Conservation (phyloP, 331 rosid genomes). For the Quercus phellos region DNA sequence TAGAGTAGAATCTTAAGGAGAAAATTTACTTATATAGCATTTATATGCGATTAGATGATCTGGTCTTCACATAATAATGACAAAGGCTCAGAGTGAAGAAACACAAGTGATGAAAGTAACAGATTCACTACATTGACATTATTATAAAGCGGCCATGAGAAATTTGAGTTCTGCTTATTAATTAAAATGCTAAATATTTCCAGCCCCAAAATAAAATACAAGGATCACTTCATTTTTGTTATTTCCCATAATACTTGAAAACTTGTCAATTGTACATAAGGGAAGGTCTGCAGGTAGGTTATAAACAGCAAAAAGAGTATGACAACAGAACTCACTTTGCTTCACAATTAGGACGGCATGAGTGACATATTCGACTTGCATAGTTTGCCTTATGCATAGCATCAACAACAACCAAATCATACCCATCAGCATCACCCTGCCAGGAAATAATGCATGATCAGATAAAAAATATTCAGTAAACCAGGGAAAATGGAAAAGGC, state of each 20-base stretch:
- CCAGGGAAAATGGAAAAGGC: conserved; percentile 1
- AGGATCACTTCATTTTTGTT: not conserved
- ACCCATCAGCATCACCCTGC: conserved; percentile 98
- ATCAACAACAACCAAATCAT: conserved; percentile 92
- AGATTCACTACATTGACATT: not conserved
- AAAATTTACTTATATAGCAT: not conserved
- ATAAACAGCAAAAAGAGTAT: not conserved
- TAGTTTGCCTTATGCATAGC: conserved; percentile 99
- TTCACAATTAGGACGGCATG: conserved; percentile 98
- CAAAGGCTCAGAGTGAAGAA: not conserved
- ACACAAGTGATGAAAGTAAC: not conserved
- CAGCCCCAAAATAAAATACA: not conserved
- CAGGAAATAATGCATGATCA: conserved; percentile 27
- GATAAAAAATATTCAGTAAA: conserved; percentile 10
- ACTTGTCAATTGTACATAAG: not conserved
- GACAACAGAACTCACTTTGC: conserved; percentile 69
- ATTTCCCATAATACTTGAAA: not conserved
- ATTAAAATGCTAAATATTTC: not conserved
- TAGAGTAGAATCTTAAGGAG: not conserved
- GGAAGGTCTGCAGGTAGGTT: not conserved
- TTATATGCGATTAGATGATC: not conserved
- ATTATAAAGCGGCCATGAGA: not conserved
- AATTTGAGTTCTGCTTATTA: not conserved
- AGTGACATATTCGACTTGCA: conserved; percentile 98
- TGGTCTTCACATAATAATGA: not conserved